Conservation (phyloP, 305 asterid species). For the Euphrasia arctica region DNA sequence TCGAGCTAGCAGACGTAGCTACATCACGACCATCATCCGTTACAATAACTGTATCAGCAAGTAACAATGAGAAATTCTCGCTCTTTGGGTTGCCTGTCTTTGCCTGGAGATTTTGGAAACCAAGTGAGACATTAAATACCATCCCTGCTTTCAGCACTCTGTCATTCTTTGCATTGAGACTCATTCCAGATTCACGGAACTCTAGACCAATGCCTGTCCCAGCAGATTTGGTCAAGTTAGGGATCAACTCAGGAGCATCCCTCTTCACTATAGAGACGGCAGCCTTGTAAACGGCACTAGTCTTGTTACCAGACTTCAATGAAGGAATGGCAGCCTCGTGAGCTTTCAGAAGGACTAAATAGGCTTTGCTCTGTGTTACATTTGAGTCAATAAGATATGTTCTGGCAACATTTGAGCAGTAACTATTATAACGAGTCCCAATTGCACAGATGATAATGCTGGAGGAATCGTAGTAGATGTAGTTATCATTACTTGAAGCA, state of each 20-base stretch:
- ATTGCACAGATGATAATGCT: conserved; percentile 69
- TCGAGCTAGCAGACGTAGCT: conserved; percentile 47
- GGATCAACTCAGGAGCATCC: conserved; percentile 62
- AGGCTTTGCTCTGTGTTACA: conserved; percentile 54
- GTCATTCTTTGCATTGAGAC: conserved; percentile 56
- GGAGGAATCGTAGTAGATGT: conserved; percentile 54
- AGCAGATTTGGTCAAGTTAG: conserved; percentile 60
- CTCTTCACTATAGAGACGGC: conserved; percentile 54
- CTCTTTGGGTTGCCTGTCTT: conserved; percentile 43
- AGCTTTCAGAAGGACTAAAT: conserved; percentile 69
- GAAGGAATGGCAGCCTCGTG: conserved; percentile 74
- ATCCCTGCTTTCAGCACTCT: conserved; percentile 55
- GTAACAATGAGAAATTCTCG: conserved; percentile 48
- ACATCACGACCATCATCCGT: conserved; percentile 42
- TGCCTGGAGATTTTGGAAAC: conserved; percentile 59
- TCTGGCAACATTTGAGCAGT: conserved; percentile 77
- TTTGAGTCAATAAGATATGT: conserved; percentile 63
- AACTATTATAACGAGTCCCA: conserved; percentile 71
- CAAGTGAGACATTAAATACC: conserved; percentile 70
- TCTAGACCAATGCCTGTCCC: conserved; percentile 86
- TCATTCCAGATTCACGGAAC: conserved; percentile 69
- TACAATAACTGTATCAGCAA: conserved; percentile 63
- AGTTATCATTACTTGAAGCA: conserved; percentile 62
- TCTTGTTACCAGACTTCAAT: conserved; percentile 57
- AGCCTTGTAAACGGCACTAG: conserved; percentile 48